Conservation (phyloP, 345 rosid species). For the Eucalyptus caleyi region DNA sequence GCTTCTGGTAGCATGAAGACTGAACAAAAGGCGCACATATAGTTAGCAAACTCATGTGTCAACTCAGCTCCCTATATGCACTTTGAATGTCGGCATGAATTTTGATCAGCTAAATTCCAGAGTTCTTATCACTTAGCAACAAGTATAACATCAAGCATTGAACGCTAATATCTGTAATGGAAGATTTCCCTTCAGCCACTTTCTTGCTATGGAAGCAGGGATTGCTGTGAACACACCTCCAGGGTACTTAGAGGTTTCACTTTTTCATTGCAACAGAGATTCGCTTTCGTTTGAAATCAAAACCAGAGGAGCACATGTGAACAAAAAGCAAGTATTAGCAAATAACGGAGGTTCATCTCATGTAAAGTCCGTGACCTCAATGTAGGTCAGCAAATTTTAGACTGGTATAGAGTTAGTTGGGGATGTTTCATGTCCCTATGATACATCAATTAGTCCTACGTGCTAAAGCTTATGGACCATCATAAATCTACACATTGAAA, state of each 20-base stretch:
- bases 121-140: not conserved
- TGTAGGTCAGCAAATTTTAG: not conserved
- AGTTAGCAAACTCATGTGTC: not conserved
- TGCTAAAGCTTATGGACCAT: not conserved
- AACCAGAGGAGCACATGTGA: not conserved
- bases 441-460: not conserved
- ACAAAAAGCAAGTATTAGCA: not conserved
- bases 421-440: not conserved
- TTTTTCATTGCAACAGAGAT: not conserved
- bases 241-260: not conserved
- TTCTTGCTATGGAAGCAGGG: not conserved
- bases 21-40: slow-evolving; percentile 2
- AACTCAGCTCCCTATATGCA: not conserved
- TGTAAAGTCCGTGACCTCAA: not conserved
- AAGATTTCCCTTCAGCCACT: not conserved
- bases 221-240: not conserved
- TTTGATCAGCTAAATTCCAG: not conserved
- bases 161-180: not conserved
- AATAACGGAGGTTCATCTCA: not conserved
- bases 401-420: not conserved
- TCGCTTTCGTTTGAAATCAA: not conserved
- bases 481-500: not conserved
- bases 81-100: not conserved
- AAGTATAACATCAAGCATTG: not conserved
- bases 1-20: slow-evolving; percentile 60